Conservation (phyloP, 164 flowering plant genomes). For the Macadamia integrifolia region DNA sequence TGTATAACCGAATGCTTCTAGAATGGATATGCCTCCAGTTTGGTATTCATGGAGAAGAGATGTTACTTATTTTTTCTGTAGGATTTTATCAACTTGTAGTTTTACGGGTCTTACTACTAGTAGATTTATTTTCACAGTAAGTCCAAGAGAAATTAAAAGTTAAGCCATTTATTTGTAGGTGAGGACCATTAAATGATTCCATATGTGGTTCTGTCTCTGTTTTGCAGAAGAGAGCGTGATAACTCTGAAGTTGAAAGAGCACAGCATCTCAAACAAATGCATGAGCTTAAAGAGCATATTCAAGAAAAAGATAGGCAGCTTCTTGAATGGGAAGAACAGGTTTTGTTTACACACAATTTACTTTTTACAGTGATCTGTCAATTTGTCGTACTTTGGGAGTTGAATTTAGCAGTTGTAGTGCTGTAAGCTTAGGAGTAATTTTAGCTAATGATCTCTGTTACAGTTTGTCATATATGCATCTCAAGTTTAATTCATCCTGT, state of each 20-base stretch:
- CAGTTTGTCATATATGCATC: too few relatives aligned
- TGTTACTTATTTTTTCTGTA: too few relatives aligned
- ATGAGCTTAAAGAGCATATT: constrained; percentile 80
- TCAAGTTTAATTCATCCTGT: not conserved
- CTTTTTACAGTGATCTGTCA: not conserved
- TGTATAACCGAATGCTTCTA: too few relatives aligned
- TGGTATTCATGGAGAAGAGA: too few relatives aligned
- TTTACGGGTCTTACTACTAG: not conserved
- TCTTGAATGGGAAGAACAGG: constrained; percentile 93
- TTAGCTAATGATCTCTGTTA: too few relatives aligned
- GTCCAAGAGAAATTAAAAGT: not conserved
- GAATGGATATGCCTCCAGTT: too few relatives aligned
- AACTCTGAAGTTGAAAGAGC: constrained; percentile 86
- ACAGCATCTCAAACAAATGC: constrained; percentile 69
- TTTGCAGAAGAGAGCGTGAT: constrained; percentile 85
- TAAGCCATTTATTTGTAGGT: too few relatives aligned
- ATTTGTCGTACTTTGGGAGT: not conserved
- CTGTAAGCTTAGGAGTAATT: too few relatives aligned
- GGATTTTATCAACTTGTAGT: too few relatives aligned
- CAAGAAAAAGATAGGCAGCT: constrained; percentile 85
- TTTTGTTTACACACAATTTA: constrained; percentile 13
- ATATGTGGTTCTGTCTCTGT: constrained; percentile 2
- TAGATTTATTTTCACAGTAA: not conserved
- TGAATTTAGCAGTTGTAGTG: not conserved
- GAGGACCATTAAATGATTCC: not conserved